A percentile compares a stretch with the other conserved stretches of the same genome.
phyloP scores from a whole-genome alignment of 2,329 filamentous ascomycete genomes.

The Chaetothyriales sp. region DNA sequence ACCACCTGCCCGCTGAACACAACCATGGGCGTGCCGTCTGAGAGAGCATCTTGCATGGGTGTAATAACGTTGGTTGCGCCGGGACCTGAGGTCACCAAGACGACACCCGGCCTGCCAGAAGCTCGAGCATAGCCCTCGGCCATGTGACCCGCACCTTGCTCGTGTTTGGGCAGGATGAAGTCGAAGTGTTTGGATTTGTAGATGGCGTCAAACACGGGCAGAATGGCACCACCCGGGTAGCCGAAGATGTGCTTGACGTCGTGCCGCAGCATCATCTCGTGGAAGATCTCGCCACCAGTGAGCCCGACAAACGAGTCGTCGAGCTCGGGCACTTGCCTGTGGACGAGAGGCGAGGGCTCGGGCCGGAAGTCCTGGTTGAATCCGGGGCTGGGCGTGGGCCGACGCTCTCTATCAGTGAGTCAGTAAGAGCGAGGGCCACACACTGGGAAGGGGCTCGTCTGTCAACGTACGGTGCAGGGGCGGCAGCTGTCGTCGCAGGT shows the following conservation, averaged over 20 bases:
- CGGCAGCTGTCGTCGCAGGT: conserved; percentile 35
- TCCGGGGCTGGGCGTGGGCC: conserved; percentile 50
- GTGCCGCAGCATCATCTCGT: conserved; percentile 96
- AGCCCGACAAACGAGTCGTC: conserved; percentile 91
- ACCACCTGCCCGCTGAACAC: conserved; percentile 91
- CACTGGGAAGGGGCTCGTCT: background rate
- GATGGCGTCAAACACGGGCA: conserved; percentile 96
- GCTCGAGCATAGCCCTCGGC: conserved; percentile 92
- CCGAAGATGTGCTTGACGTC: conserved; percentile 86
- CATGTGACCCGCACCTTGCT: conserved; percentile 98
- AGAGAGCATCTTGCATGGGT: conserved; percentile 88
- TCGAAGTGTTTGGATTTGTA: conserved; percentile 96
- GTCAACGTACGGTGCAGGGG: conserved; percentile 41
- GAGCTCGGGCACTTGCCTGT: conserved; percentile 48
- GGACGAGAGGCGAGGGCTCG: conserved; percentile 55
- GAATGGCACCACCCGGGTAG: conserved; percentile 90
- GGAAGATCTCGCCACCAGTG: conserved; percentile 91
- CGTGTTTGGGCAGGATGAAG: conserved; percentile 87
- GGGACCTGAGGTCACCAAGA: conserved; percentile 90
- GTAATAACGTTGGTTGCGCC: conserved; percentile 95
- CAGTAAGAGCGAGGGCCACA: background rate
- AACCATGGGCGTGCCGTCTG: conserved; percentile 89
- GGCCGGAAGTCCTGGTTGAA: conserved; percentile 44
- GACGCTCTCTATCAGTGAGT: conserved; percentile 19
- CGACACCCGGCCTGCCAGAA: conserved; percentile 85